Evolutionary conservation across 208 protist species (phyloP).

Genomic region (Leishmania major): DNA sequence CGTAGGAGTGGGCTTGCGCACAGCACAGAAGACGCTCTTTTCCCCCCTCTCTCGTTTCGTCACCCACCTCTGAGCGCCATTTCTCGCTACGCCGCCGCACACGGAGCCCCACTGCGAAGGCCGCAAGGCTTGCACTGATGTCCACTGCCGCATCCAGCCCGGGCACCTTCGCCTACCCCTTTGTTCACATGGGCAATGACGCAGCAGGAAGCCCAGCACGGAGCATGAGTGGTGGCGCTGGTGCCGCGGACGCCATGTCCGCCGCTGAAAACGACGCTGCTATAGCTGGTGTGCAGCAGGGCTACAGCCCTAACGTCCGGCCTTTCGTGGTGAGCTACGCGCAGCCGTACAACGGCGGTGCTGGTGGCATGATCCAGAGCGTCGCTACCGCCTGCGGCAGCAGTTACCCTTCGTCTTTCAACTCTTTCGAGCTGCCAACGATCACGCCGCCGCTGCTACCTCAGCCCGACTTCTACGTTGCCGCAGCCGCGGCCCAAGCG

Average conservation of each 20-base stretch:
- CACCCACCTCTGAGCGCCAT: neutral
- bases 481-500: constrained; percentile 9
- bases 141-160: neutral
- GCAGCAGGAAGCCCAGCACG: neutral
- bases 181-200: neutral
- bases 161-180: constrained; percentile 7
- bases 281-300: neutral
- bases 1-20: neutral
- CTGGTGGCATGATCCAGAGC: neutral
- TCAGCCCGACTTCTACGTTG: constrained; percentile 15
- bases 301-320: neutral
- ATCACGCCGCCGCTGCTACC: neutral
- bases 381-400: neutral
- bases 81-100: neutral
- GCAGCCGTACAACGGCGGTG: neutral
- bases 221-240: neutral
- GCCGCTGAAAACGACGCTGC: neutral
- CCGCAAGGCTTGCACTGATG: neutral
- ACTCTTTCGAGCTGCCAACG: constrained; percentile 7
- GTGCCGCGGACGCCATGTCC: neutral
- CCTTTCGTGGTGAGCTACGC: neutral
- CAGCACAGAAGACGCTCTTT: neutral
- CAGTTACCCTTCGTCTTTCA: neutral
- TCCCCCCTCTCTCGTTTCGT: neutral
- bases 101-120: neutral